A percentile compares a stretch with the other conserved stretches of the same genome.
Evolutionary conservation across 306 rosid species (phyloP).

Genomic region (Cucurbita argyrosperma): DNA sequence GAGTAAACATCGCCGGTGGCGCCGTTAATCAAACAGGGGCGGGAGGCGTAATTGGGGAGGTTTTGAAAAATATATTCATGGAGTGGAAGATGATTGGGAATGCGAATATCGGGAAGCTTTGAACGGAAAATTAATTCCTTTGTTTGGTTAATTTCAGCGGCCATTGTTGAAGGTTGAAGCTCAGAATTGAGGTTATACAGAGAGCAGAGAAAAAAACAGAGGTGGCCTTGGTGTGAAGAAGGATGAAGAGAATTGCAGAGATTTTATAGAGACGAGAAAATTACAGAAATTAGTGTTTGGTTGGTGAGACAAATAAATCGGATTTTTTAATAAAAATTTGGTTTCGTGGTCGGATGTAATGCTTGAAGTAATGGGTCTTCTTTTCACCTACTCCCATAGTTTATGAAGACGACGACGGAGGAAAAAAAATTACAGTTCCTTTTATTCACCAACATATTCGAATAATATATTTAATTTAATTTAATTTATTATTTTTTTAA

Average conservation of each 20-base stretch:
- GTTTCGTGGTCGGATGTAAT: too few relatives aligned
- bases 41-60: slow-evolving; percentile 14
- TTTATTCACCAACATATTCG: too few relatives aligned
- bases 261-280: not conserved
- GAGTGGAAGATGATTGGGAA: slow-evolving; percentile 62
- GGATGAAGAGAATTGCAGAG: not conserved
- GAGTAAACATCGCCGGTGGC: slow-evolving; percentile 31
- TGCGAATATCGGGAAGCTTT: slow-evolving; percentile 53
- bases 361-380: too few relatives aligned
- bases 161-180: slow-evolving; percentile 1
- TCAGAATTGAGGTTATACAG: not conserved
- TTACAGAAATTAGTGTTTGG: not conserved
- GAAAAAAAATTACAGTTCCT: too few relatives aligned
- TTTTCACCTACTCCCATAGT: too few relatives aligned
- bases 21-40: slow-evolving; percentile 61
- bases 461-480: too few relatives aligned
- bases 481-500: too few relatives aligned
- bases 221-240: not conserved
- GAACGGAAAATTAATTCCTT: slow-evolving; percentile 42
- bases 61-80: slow-evolving; percentile 42
- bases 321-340: too few relatives aligned
- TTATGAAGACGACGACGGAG: too few relatives aligned
- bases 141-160: slow-evolving; percentile 1
- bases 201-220: not conserved
- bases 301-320: not conserved